phyloP scores from a whole-genome alignment of 495 filamentous ascomycete species.

The Xylaria acuta region DNA sequence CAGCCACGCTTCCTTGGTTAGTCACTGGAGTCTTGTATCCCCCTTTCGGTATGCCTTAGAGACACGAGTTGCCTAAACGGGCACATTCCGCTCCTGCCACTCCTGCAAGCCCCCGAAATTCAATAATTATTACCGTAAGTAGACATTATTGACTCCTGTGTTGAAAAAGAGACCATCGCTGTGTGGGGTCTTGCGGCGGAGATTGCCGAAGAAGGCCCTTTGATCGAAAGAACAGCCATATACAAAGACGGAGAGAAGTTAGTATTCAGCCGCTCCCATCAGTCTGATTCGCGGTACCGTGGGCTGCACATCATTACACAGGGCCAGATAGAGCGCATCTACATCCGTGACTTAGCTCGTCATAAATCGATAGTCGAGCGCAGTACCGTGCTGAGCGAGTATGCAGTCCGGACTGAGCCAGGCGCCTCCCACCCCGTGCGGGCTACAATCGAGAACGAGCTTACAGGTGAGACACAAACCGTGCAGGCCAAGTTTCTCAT shows the following conservation, averaged over 20 bases:
- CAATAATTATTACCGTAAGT: background rate
- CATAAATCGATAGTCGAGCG: conserved; percentile 46
- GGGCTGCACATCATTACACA: conserved; percentile 50
- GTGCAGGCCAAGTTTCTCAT: conserved; percentile 44
- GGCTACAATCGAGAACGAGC: conserved; percentile 30
- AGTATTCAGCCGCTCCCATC: conserved; percentile 37
- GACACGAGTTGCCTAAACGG: background rate
- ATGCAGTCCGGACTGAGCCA: background rate
- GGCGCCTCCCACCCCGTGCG: conserved; percentile 29
- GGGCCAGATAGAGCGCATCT: conserved; percentile 48
- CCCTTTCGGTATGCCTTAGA: background rate
- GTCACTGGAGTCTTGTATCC: background rate
- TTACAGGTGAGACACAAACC: conserved; percentile 34
- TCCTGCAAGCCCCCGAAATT: background rate
- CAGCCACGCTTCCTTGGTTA: conserved; percentile 43
- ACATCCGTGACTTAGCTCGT: conserved; percentile 44
- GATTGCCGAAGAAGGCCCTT: conserved; percentile 46
- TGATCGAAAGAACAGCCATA: conserved; percentile 46
- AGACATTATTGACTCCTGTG: background rate
- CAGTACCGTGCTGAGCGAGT: conserved; percentile 33
- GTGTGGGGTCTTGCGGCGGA: conserved; percentile 45
- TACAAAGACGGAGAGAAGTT: conserved; percentile 43
- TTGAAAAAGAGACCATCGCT: conserved; percentile 34
- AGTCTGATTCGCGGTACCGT: conserved; percentile 46
- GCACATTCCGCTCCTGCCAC: background rate